Conservation (phyloP, 371 early-diverging fungal genomes). For the Haplosporangium sp. region DNA sequence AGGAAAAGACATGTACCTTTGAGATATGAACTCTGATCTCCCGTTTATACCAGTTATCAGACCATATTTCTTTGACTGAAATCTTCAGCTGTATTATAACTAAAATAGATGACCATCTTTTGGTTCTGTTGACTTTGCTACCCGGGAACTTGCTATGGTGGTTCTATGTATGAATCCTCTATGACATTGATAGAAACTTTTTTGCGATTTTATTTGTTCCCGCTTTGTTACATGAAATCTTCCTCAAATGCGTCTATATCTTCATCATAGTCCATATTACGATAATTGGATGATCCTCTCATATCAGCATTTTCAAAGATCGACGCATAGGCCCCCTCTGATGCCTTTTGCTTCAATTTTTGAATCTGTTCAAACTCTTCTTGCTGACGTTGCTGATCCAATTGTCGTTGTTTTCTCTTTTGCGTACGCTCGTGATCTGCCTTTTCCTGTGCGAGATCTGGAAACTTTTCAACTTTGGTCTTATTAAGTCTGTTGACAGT, state of each 20-base stretch:
- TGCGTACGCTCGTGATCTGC: slow-evolving; percentile 71
- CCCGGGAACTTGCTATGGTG: too few species aligned
- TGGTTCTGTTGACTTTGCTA: too few species aligned
- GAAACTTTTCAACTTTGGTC: slow-evolving; percentile 82
- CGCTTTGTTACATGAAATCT: slow-evolving; percentile 73
- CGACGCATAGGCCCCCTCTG: slow-evolving; percentile 65
- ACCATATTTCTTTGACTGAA: too few species aligned
- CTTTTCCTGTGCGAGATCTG: slow-evolving; percentile 84
- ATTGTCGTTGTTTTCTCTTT: slow-evolving; percentile 60
- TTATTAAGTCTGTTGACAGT: slow-evolving; percentile 95
- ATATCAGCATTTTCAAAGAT: slow-evolving; percentile 69
- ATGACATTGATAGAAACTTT: too few species aligned
- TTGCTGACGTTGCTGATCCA: slow-evolving; percentile 64
- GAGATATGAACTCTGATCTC: too few species aligned
- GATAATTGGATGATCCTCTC: slow-evolving; percentile 67
- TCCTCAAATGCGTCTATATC: slow-evolving; percentile 75
- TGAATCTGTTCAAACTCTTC: slow-evolving; percentile 23
- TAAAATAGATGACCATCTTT: too few species aligned
- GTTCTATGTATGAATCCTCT: too few species aligned
- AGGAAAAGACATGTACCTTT: too few species aligned
- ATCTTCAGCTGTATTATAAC: too few species aligned
- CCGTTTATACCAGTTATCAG: too few species aligned
- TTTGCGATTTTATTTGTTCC: too few species aligned
- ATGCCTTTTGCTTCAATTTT: slow-evolving; percentile 50
- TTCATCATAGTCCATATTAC: slow-evolving; percentile 63